phyloP scores from a whole-genome alignment of 768 basidiomycete genomes.

The Vishniacozyma victoriae region DNA sequence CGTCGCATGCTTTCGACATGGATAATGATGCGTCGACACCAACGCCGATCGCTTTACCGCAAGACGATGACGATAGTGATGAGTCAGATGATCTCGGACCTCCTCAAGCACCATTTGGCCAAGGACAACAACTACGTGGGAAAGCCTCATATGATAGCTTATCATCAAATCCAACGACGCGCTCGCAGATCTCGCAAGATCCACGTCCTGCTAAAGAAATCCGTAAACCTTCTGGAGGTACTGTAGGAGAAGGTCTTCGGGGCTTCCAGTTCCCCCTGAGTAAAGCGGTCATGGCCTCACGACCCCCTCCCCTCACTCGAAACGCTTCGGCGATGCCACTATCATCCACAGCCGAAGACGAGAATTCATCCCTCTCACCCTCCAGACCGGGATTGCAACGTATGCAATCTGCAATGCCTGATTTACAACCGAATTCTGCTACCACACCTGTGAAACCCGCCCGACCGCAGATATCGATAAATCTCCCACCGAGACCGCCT shows the following conservation, averaged over 20 bases:
- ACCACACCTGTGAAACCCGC: constrained; percentile 1
- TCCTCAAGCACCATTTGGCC: too few relatives aligned
- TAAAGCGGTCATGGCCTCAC: constrained; percentile 2
- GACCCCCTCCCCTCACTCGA: constrained; percentile 16
- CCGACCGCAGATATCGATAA: neutral
- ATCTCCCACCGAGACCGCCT: constrained; percentile 21
- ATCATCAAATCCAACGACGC: constrained; percentile 20
- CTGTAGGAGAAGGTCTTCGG: constrained; percentile 30
- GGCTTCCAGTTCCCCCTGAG: constrained; percentile 39
- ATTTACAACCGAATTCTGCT: neutral
- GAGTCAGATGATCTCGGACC: too few relatives aligned
- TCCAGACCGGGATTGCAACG: neutral
- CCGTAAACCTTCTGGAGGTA: neutral
- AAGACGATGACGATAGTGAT: too few relatives aligned
- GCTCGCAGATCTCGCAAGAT: constrained; percentile 15
- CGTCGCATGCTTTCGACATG: too few relatives aligned
- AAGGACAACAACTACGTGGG: neutral
- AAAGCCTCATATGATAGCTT: constrained; percentile 15
- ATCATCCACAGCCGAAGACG: neutral
- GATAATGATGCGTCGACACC: too few relatives aligned
- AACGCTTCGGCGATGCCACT: constrained; percentile 35
- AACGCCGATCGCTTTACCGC: too few relatives aligned
- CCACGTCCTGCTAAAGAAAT: constrained; percentile 1
- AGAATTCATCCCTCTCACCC: constrained; percentile 1
- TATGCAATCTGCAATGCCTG: neutral